phyloP scores from a whole-genome alignment of 805 yeast genomes.

The Candida nitratophila region DNA sequence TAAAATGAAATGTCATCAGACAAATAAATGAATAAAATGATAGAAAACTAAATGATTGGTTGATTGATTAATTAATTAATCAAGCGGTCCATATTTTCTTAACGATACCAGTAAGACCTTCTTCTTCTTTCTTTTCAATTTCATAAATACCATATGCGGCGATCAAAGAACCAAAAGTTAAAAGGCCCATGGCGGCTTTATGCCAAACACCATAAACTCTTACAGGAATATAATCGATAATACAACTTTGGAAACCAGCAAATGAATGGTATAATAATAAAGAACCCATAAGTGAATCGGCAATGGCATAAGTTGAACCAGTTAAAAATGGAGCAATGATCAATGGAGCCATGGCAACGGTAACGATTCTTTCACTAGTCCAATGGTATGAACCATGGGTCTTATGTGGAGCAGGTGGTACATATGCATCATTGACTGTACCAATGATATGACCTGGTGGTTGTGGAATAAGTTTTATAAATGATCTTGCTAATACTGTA shows the following conservation, averaged over 20 bases:
- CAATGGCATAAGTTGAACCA: slow-evolving; percentile 62
- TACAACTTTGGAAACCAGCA: slow-evolving; percentile 85
- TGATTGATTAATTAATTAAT: neutral
- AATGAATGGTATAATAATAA: slow-evolving; percentile 70
- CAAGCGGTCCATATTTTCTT: slow-evolving; percentile 29
- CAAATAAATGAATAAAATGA: too few species aligned
- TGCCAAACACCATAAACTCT: slow-evolving; percentile 80
- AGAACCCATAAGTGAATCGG: slow-evolving; percentile 66
- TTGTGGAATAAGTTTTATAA: slow-evolving; percentile 37
- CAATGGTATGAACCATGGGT: slow-evolving; percentile 87
- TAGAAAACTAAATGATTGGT: too few species aligned
- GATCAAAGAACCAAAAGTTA: slow-evolving; percentile 65
- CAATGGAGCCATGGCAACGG: slow-evolving; percentile 71
- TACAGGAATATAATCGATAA: slow-evolving; percentile 84
- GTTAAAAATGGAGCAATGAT: slow-evolving; percentile 67
- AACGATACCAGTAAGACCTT: slow-evolving; percentile 47
- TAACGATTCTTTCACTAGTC: slow-evolving; percentile 75
- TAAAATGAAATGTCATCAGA: too few species aligned
- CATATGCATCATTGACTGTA: slow-evolving; percentile 85
- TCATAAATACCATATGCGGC: slow-evolving; percentile 77
- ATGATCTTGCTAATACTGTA: slow-evolving; percentile 1
- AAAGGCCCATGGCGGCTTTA: slow-evolving; percentile 56
- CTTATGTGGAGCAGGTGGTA: slow-evolving; percentile 53
- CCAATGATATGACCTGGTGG: slow-evolving; percentile 90
- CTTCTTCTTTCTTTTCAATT: slow-evolving; percentile 68